These are phyloP conservation scores for Aspergillus niger DNA, from an alignment of 2,329 filamentous ascomycete species.

Conservation along the genomic window DNA sequence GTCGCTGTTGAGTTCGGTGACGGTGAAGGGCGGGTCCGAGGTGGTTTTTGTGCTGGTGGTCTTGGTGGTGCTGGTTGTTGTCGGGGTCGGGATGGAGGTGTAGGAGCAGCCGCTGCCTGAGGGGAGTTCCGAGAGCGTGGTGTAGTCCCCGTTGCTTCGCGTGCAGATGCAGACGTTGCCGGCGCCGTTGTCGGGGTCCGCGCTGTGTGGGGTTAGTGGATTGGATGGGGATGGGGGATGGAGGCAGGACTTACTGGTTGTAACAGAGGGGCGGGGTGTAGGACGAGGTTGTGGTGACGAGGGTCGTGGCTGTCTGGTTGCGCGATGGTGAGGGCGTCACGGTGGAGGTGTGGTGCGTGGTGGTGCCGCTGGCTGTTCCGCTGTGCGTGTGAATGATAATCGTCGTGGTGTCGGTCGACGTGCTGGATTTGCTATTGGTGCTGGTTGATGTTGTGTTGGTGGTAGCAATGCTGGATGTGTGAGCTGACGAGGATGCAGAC, in stretches of 20 bases:
- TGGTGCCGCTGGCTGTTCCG: not conserved
- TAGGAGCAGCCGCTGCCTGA: not conserved
- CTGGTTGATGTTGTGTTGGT: not conserved
- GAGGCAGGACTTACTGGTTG: not conserved
- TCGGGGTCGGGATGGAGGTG: not conserved
- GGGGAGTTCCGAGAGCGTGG: not conserved
- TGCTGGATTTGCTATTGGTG: not conserved
- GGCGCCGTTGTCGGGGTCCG: not conserved
- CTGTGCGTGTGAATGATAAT: not conserved
- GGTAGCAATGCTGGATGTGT: not conserved
- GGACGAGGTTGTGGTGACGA: not conserved
- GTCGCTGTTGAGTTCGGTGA: not conserved
- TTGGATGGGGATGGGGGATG: not conserved
- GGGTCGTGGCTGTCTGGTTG: conserved; percentile 1
- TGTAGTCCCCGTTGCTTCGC: not conserved
- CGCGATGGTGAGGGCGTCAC: not conserved
- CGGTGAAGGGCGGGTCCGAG: not conserved
- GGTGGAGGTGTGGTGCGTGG: not conserved
- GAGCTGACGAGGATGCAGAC: not conserved
- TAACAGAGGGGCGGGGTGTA: not conserved
- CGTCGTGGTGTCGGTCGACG: not conserved
- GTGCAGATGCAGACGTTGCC: not conserved
- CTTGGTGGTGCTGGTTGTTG: not conserved
- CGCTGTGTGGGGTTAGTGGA: not conserved
- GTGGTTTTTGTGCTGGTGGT: not conserved